Percentiles rank a stretch among this genome's conserved stretches.
Evolutionary conservation across 352 stramenopile genomes (phyloP).

Genomic region (Pythium aristosporum): DNA sequence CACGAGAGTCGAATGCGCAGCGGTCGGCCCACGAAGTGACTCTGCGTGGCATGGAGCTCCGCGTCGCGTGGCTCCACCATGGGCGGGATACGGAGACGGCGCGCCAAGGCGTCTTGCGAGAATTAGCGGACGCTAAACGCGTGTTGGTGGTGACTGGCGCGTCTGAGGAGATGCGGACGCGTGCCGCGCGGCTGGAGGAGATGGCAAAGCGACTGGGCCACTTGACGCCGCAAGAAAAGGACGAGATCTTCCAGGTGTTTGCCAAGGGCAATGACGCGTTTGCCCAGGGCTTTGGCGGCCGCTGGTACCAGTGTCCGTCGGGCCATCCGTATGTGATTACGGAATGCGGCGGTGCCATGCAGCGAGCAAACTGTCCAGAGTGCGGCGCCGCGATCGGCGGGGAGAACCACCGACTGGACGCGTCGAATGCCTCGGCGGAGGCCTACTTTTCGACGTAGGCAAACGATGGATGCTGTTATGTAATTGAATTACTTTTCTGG

Average conservation of each 20-base stretch:
- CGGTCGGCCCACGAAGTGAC: neutral
- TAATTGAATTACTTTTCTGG: no score
- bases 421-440: constrained; percentile 1
- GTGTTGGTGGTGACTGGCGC: neutral
- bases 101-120: neutral
- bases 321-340: constrained; percentile 85
- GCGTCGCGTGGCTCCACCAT: constrained; percentile 6
- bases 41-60: constrained; percentile 8
- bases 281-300: constrained; percentile 28
- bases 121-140: neutral
- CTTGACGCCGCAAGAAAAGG: constrained; percentile 32
- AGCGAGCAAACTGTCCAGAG: constrained; percentile 58
- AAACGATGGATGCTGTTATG: no score
- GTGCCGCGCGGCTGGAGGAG: neutral
- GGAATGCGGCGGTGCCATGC: constrained; percentile 79
- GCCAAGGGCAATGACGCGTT: constrained; percentile 2
- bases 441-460: constrained; percentile 6
- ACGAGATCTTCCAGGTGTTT: constrained; percentile 20
- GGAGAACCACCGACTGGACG: constrained; percentile 30
- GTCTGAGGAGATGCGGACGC: neutral
- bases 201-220: constrained; percentile 13
- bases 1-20: constrained; percentile 1
- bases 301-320: constrained; percentile 81
- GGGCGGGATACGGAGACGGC: neutral
- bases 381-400: constrained; percentile 69